These are phyloP conservation scores for Groenewaldozyma auringiensis DNA, from an alignment of 1,139 yeast genomes.

Conservation along the genomic window DNA sequence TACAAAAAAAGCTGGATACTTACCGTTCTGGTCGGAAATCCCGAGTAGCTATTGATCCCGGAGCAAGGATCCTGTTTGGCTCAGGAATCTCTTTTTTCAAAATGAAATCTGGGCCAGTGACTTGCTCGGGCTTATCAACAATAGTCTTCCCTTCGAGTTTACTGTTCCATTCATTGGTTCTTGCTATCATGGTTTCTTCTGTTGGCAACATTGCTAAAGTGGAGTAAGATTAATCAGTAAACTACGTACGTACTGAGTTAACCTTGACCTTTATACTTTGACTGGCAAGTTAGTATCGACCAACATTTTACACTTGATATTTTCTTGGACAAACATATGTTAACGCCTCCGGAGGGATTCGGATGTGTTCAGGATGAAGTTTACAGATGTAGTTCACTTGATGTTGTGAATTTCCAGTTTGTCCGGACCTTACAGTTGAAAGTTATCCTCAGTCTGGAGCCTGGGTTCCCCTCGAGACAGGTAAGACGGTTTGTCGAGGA, in stretches of 20 bases:
- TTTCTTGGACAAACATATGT: too few species aligned
- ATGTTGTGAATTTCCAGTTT: slow-evolving; percentile 71
- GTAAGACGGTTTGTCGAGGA: slow-evolving; percentile 40
- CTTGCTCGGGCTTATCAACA: slow-evolving; percentile 10
- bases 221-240: too few species aligned
- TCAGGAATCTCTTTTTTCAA: slow-evolving; percentile 17
- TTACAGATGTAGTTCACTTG: slow-evolving; percentile 49
- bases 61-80: slow-evolving; percentile 21
- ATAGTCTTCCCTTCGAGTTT: slow-evolving; percentile 22
- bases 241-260: too few species aligned
- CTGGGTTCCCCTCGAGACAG: slow-evolving; percentile 51
- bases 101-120: slow-evolving; percentile 5
- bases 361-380: slow-evolving; percentile 54
- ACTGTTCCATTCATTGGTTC: slow-evolving; percentile 13
- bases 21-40: slow-evolving; percentile 20
- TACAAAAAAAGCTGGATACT: slow-evolving; percentile 1
- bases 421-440: slow-evolving; percentile 62
- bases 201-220: not conserved
- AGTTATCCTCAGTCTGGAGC: slow-evolving; percentile 55
- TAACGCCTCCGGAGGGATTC: slow-evolving; percentile 54
- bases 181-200: not conserved
- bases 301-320: too few species aligned
- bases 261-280: too few species aligned
- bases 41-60: slow-evolving; percentile 19
- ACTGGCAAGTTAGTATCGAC: too few species aligned